Percentiles rank a stretch among this genome's conserved stretches.
Conservation (phyloP, 2,329 filamentous ascomycete genomes). For the Colletotrichum magnum region DNA sequence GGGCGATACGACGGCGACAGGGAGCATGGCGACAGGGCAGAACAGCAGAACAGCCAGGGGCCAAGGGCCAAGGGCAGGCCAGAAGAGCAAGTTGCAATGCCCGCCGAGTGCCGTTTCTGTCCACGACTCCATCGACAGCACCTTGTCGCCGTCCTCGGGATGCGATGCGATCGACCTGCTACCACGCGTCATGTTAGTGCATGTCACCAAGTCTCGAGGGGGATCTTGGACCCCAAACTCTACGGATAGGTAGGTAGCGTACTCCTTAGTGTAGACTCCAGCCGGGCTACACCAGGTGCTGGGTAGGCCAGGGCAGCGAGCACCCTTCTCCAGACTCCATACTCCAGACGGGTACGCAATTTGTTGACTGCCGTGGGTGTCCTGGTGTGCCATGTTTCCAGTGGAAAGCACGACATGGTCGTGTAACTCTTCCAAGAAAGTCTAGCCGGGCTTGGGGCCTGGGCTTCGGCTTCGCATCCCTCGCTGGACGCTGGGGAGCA, state of each 20-base stretch:
- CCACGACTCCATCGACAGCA: no score
- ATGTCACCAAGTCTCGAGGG: constrained; percentile 21
- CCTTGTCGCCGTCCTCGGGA: constrained; percentile 17
- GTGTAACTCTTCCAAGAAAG: constrained; percentile 12
- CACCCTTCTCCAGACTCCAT: no score
- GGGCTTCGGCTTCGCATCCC: neutral
- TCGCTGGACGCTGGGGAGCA: neutral
- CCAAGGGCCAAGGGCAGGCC: neutral
- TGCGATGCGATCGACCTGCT: neutral
- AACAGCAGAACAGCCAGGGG: neutral
- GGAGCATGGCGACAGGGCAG: constrained; percentile 23
- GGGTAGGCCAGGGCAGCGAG: no score
- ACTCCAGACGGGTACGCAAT: no score
- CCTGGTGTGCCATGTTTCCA: constrained; percentile 3
- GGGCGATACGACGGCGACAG: constrained; percentile 34
- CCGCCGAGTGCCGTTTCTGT: no score
- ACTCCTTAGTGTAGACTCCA: no score
- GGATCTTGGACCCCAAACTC: neutral
- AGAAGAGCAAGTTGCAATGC: neutral
- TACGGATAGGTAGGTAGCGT: no score
- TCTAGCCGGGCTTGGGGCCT: constrained; percentile 1
- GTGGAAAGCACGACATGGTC: neutral
- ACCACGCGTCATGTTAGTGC: neutral
- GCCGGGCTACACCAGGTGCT: no score
- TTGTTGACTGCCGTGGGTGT: constrained; percentile 1